phyloP scores from a whole-genome alignment of 2,329 filamentous ascomycete genomes.

The Sphaerostilbella broomeana region DNA sequence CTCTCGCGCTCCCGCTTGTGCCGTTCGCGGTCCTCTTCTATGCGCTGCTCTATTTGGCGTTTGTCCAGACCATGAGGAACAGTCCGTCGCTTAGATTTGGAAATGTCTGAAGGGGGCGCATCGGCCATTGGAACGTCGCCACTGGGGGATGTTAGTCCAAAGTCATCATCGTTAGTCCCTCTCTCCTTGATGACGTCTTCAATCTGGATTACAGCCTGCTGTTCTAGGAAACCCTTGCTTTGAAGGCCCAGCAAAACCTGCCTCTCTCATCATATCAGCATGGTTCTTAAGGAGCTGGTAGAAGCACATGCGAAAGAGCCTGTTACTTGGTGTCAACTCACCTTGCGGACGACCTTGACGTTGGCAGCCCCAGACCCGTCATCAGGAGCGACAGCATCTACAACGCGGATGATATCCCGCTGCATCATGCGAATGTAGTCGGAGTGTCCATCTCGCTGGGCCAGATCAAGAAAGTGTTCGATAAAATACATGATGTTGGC shows the following conservation, averaged over 20 bases:
- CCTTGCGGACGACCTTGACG: conserved; percentile 82
- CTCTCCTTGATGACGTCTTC: conserved; percentile 77
- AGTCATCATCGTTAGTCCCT: conserved; percentile 56
- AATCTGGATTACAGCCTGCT: conserved; percentile 69
- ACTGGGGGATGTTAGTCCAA: conserved; percentile 47
- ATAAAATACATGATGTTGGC: conserved; percentile 99
- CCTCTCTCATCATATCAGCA: conserved; percentile 10
- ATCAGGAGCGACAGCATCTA: conserved; percentile 84
- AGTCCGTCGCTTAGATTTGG: conserved; percentile 27
- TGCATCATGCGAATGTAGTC: conserved; percentile 94
- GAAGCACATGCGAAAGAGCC: not conserved
- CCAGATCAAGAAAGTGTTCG: conserved; percentile 86
- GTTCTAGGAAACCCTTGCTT: conserved; percentile 64
- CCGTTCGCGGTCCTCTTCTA: conserved; percentile 91
- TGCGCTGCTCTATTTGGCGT: conserved; percentile 86
- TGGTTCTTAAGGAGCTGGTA: conserved; percentile 5
- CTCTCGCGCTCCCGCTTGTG: conserved; percentile 89
- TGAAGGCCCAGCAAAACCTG: conserved; percentile 65
- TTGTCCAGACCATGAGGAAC: conserved; percentile 58
- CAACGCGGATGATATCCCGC: conserved; percentile 81
- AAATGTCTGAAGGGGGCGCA: conserved; percentile 36
- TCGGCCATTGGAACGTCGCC: conserved; percentile 36
- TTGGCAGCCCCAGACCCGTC: conserved; percentile 87
- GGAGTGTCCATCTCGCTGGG: conserved; percentile 65
- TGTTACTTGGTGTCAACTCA: conserved; percentile 33